Evolutionary conservation across 345 rosid species (phyloP).

Genomic region (Lagerstroemia speciosa): DNA sequence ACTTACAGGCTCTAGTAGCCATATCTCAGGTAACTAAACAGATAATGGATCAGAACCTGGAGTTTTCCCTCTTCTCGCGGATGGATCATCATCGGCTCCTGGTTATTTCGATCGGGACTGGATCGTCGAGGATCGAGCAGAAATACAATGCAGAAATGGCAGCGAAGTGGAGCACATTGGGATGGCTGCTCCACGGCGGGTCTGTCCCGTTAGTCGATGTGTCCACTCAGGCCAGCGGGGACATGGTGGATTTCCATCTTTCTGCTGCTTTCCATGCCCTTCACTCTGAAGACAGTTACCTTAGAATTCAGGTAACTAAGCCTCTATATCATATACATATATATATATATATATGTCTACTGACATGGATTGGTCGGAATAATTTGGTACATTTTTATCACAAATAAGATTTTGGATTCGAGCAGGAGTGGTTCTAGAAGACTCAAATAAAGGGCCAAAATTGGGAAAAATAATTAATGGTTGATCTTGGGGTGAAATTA

Average conservation of each 20-base stretch:
- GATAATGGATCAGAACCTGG: conserved; percentile 8
- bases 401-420: too few relatives aligned
- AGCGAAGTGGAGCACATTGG: conserved; percentile 26
- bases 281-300: conserved; percentile 17
- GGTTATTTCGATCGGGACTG: conserved; percentile 24
- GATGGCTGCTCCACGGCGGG: conserved; percentile 16
- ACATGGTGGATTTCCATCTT: conserved; percentile 24
- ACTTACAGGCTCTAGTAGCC: conserved; percentile 16
- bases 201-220: conserved; percentile 17
- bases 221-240: conserved; percentile 20
- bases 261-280: conserved; percentile 20
- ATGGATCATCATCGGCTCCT: conserved; percentile 12
- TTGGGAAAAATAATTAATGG: too few relatives aligned
- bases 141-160: conserved; percentile 16
- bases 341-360: too few relatives aligned
- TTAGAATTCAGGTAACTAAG: conserved; percentile 17
- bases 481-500: too few relatives aligned
- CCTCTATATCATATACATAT: too few relatives aligned
- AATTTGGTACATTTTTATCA: too few relatives aligned
- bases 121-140: conserved; percentile 11
- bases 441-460: too few relatives aligned
- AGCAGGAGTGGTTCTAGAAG: too few relatives aligned
- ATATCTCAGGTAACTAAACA: conserved; percentile 19
- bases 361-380: too few relatives aligned
- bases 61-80: conserved; percentile 12